These are phyloP conservation scores for Colletotrichum eremochloae DNA, from an alignment of 2,329 filamentous ascomycete genomes.

Conservation along the genomic window DNA sequence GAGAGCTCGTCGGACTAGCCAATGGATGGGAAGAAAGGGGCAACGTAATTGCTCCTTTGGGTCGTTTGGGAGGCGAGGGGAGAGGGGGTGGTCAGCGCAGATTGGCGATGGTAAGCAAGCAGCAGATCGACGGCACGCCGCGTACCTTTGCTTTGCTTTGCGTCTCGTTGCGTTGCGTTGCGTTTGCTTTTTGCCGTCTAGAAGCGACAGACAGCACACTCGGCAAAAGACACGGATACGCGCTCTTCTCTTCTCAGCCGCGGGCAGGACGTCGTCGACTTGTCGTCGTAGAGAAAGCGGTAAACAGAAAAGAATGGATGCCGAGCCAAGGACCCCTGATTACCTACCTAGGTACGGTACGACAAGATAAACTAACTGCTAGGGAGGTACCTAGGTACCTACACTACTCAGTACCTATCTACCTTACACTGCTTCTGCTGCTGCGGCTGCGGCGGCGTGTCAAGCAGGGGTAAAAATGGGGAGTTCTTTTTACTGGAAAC, in stretches of 20 bases:
- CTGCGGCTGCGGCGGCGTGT: conserved; percentile 10
- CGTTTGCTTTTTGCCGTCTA: conserved; percentile 7
- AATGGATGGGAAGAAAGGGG: conserved; percentile 18
- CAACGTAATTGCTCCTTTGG: neutral
- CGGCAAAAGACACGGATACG: neutral
- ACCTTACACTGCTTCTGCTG: neutral
- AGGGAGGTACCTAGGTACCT: too few relatives aligned
- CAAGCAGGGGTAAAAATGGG: conserved; percentile 33
- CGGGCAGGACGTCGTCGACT: neutral
- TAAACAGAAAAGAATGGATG: conserved; percentile 23
- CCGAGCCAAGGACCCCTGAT: conserved; percentile 33
- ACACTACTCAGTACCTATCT: too few relatives aligned
- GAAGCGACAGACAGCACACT: neutral
- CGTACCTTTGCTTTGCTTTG: neutral
- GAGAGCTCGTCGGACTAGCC: conserved; percentile 16
- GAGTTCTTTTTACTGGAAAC: conserved; percentile 29
- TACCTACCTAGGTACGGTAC: too few relatives aligned
- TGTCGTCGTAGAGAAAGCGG: conserved; percentile 5
- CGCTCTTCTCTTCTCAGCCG: neutral
- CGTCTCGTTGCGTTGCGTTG: neutral
- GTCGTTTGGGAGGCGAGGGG: neutral
- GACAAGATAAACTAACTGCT: conserved; percentile 15
- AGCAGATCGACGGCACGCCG: neutral
- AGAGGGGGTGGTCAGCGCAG: conserved; percentile 16
- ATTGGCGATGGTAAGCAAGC: neutral